Conservation (phyloP, 148 eudicot species). For the Polygonum aviculare region DNA sequence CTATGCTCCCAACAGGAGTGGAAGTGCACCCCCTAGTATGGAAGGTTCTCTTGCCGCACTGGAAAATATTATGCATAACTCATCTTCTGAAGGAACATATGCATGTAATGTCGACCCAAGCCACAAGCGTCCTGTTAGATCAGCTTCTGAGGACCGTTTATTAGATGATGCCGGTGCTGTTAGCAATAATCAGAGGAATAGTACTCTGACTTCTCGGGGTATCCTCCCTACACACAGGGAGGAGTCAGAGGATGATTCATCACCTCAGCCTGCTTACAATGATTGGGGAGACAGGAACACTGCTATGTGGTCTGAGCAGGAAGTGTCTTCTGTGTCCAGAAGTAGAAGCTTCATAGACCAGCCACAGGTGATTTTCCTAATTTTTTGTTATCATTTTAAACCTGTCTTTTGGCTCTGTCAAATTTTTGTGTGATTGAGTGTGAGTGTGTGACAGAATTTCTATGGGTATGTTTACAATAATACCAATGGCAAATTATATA, state of each 20-base stretch:
- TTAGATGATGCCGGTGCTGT: conserved; percentile 10
- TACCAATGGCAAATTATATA: background rate
- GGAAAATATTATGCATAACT: conserved; percentile 43
- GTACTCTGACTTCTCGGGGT: conserved; percentile 31
- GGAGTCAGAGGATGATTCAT: conserved; percentile 75
- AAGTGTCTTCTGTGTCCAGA: conserved; percentile 23
- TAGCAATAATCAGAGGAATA: conserved; percentile 32
- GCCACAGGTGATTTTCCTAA: conserved; percentile 34
- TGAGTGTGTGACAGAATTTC: background rate
- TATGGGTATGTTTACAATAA: background rate
- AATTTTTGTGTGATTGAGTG: background rate
- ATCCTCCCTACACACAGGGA: conserved; percentile 76
- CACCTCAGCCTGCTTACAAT: conserved; percentile 41
- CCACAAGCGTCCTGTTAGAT: conserved; percentile 15
- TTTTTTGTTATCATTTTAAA: background rate
- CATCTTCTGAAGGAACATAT: conserved; percentile 35
- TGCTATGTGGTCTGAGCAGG: conserved; percentile 23
- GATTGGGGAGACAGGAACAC: conserved; percentile 27
- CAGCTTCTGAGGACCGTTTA: conserved; percentile 4
- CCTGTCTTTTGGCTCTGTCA: background rate
- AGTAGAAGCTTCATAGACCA: conserved; percentile 37
- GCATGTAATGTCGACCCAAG: conserved; percentile 19
- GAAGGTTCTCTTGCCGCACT: conserved; percentile 75
- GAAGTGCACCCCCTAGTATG: conserved; percentile 86
- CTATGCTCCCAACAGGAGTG: conserved; percentile 58